A percentile compares a stretch with the other conserved stretches of the same genome.
Conservation (phyloP, 306 rosid genomes). For the Ceratonia siliqua region DNA sequence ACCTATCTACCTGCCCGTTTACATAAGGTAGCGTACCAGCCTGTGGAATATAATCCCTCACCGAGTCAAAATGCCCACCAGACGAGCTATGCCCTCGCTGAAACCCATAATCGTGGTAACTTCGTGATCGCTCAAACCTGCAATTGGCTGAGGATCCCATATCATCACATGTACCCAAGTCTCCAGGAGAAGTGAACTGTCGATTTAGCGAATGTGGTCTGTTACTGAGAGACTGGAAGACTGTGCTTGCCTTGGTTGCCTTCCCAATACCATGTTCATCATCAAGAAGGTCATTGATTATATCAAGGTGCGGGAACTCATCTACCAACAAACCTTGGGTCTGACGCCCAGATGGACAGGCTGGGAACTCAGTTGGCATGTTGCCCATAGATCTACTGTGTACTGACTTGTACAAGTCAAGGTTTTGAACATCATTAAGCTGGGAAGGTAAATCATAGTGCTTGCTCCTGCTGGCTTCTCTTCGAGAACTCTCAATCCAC, state of each 20-base stretch:
- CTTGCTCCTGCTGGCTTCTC: conserved; percentile 58
- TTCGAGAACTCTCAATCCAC: conserved; percentile 68
- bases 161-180: conserved; percentile 53
- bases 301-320: conserved; percentile 96
- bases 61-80: conserved; percentile 55
- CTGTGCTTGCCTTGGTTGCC: conserved; percentile 40
- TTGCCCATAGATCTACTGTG: conserved; percentile 56
- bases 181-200: conserved; percentile 80
- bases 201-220: conserved; percentile 63
- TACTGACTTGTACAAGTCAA: conserved; percentile 55
- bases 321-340: conserved; percentile 70
- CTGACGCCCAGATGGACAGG: conserved; percentile 72
- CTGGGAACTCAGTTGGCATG: conserved; percentile 49
- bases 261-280: conserved; percentile 65
- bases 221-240: conserved; percentile 43
- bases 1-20: conserved; percentile 80
- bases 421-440: conserved; percentile 54
- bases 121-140: conserved; percentile 81
- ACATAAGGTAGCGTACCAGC: conserved; percentile 48
- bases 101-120: conserved; percentile 72
- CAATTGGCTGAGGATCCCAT: conserved; percentile 73
- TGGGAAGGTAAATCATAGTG: conserved; percentile 54
- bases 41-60: conserved; percentile 60
- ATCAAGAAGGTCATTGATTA: conserved; percentile 92
- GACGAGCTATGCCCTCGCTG: conserved; percentile 56